phyloP scores from a whole-genome alignment of 441 rosid species.

The Erodium moschatum region DNA sequence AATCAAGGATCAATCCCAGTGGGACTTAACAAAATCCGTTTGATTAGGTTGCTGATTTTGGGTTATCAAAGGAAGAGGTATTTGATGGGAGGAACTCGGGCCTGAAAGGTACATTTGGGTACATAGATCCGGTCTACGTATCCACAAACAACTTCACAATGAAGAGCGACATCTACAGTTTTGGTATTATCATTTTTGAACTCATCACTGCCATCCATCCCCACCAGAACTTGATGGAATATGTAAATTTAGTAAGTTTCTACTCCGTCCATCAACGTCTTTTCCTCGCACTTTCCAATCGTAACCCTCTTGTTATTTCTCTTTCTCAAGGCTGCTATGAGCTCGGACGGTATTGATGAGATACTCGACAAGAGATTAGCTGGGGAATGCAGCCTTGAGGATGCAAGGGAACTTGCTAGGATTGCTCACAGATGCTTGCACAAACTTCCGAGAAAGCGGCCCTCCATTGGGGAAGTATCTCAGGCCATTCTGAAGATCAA shows the following conservation, averaged over 20 bases:
- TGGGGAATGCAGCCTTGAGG: slow-evolving; percentile 50
- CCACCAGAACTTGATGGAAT: slow-evolving; percentile 85
- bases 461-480: slow-evolving; percentile 65
- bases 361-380: slow-evolving; percentile 61
- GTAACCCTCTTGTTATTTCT: neutral
- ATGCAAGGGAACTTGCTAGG: slow-evolving; percentile 60
- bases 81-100: slow-evolving; percentile 65
- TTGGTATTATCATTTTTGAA: slow-evolving; percentile 79
- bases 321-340: slow-evolving; percentile 65
- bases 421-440: slow-evolving; percentile 72
- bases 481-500: slow-evolving; percentile 69
- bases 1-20: neutral
- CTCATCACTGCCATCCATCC: slow-evolving; percentile 90
- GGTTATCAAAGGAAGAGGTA: slow-evolving; percentile 79
- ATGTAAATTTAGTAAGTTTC: slow-evolving; percentile 64
- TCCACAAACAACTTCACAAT: slow-evolving; percentile 70
- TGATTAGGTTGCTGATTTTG: slow-evolving; percentile 88
- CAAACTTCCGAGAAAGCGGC: slow-evolving; percentile 65
- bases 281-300: neutral
- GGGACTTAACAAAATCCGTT: neutral
- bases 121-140: slow-evolving; percentile 75
- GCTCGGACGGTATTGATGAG: slow-evolving; percentile 75
- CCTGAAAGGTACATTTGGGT: slow-evolving; percentile 87
- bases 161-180: slow-evolving; percentile 87
- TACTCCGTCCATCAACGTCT: neutral